Evolutionary conservation across 2,329 filamentous ascomycete genomes (phyloP).

Genomic region (Cladosporium sp.): DNA sequence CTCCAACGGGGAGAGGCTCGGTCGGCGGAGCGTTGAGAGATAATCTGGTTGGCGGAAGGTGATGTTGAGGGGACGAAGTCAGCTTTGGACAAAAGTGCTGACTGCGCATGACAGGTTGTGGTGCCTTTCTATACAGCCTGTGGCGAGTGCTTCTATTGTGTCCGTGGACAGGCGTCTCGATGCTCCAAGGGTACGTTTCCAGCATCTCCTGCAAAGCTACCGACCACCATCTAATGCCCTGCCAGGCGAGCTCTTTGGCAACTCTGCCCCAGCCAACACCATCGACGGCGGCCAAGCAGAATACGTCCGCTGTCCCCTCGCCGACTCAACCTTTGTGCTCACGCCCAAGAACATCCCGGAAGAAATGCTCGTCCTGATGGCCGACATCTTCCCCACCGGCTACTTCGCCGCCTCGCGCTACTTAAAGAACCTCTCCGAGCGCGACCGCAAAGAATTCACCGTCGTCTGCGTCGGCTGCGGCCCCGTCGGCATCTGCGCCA

Average conservation of each 20-base stretch:
- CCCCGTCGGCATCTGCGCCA: slow-evolving; percentile 74
- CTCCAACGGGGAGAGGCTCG: background rate
- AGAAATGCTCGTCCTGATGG: slow-evolving; percentile 79
- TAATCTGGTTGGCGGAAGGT: background rate
- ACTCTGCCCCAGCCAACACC: slow-evolving; percentile 35
- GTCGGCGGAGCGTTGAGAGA: background rate
- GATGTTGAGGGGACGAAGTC: background rate
- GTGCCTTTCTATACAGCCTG: slow-evolving; percentile 81
- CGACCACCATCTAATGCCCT: background rate
- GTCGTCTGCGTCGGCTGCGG: slow-evolving; percentile 84
- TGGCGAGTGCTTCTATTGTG: slow-evolving; percentile 81
- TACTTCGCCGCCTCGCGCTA: slow-evolving; percentile 81
- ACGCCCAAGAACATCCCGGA: slow-evolving; percentile 71
- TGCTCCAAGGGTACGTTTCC: slow-evolving; percentile 58
- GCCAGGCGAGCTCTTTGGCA: slow-evolving; percentile 48
- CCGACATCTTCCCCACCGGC: slow-evolving; percentile 83
- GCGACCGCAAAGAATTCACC: slow-evolving; percentile 64
- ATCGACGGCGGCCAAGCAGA: slow-evolving; percentile 36
- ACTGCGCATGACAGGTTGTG: slow-evolving; percentile 58
- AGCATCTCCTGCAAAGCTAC: no score
- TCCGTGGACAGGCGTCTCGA: slow-evolving; percentile 71
- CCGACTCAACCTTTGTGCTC: slow-evolving; percentile 77
- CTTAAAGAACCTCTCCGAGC: slow-evolving; percentile 61
- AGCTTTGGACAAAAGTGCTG: background rate
- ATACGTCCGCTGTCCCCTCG: slow-evolving; percentile 70